Conservation (phyloP, 495 filamentous ascomycete species). For the Chlorociboria aeruginascens region DNA sequence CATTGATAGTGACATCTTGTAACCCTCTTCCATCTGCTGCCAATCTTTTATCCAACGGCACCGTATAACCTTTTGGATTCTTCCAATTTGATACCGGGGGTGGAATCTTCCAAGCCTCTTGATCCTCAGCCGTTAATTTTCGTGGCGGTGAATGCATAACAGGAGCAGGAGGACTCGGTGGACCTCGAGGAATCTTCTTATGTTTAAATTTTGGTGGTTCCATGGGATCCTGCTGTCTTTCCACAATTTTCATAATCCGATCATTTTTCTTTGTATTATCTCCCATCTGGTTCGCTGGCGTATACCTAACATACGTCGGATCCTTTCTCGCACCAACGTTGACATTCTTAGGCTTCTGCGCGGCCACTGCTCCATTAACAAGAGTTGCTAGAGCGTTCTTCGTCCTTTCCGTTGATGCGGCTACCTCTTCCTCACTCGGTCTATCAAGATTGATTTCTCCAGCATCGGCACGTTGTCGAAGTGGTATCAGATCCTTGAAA, state of each 20-base stretch:
- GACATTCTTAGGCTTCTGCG: constrained; percentile 94
- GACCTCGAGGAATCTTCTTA: constrained; percentile 94
- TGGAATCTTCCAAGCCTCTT: constrained; percentile 93
- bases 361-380: constrained; percentile 72
- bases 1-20: constrained; percentile 94
- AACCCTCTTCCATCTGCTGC: constrained; percentile 90
- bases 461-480: constrained; percentile 85
- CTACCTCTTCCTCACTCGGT: constrained; percentile 74
- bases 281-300: constrained; percentile 94
- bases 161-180: constrained; percentile 83
- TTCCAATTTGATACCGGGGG: constrained; percentile 98
- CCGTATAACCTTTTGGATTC: constrained; percentile 97
- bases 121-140: constrained; percentile 93
- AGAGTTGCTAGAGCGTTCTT: constrained; percentile 70
- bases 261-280: constrained; percentile 80
- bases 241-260: constrained; percentile 96
- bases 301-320: constrained; percentile 91
- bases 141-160: constrained; percentile 92
- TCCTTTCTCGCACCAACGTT: constrained; percentile 65
- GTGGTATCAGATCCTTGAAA: constrained; percentile 93
- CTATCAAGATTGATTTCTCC: constrained; percentile 86
- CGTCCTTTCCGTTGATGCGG: constrained; percentile 73
- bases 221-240: constrained; percentile 91
- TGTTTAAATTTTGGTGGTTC: constrained; percentile 98
- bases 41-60: constrained; percentile 90